Evolutionary conservation across 2,329 filamentous ascomycete genomes (phyloP).

Genomic region (Pseudogymnoascus sp.): DNA sequence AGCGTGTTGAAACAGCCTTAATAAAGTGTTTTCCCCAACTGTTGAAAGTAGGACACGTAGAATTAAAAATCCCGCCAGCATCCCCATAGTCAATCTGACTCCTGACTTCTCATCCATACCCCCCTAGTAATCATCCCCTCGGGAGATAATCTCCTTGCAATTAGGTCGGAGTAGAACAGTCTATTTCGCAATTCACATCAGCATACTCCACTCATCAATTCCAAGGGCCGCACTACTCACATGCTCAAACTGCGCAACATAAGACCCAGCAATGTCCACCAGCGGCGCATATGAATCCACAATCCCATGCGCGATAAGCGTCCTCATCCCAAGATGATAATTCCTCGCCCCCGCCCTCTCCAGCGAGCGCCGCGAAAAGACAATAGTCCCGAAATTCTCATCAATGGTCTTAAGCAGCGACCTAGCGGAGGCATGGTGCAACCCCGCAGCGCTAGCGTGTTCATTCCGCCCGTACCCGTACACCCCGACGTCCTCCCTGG

Average conservation of each 20-base stretch:
- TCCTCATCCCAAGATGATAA: slow-evolving; percentile 53
- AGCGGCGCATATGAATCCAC: slow-evolving; percentile 51
- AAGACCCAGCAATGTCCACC: slow-evolving; percentile 51
- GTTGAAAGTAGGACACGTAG: background rate
- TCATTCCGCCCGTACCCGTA: slow-evolving; percentile 45
- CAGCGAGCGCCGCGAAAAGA: slow-evolving; percentile 55
- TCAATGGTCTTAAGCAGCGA: slow-evolving; percentile 51
- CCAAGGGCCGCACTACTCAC: slow-evolving; percentile 23
- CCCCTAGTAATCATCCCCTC: slow-evolving; percentile 44
- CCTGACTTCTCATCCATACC: background rate
- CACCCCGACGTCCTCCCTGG: slow-evolving; percentile 42
- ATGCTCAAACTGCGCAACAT: slow-evolving; percentile 59
- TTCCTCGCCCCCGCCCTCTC: slow-evolving; percentile 54
- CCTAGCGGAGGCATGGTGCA: slow-evolving; percentile 47
- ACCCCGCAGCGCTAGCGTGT: slow-evolving; percentile 30
- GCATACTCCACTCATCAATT: background rate
- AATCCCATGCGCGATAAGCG: slow-evolving; percentile 48
- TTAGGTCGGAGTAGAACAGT: slow-evolving; percentile 40
- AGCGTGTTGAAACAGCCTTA: background rate
- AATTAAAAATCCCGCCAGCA: background rate
- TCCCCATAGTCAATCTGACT: background rate
- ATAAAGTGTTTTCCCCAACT: background rate
- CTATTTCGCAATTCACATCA: slow-evolving; percentile 25
- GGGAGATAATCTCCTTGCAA: slow-evolving; percentile 45
- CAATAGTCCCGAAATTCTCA: slow-evolving; percentile 55